Percentiles rank a stretch among this genome's conserved stretches.
Conservation (phyloP, 345 rosid genomes). For the Euphorbia pulcherrima region DNA sequence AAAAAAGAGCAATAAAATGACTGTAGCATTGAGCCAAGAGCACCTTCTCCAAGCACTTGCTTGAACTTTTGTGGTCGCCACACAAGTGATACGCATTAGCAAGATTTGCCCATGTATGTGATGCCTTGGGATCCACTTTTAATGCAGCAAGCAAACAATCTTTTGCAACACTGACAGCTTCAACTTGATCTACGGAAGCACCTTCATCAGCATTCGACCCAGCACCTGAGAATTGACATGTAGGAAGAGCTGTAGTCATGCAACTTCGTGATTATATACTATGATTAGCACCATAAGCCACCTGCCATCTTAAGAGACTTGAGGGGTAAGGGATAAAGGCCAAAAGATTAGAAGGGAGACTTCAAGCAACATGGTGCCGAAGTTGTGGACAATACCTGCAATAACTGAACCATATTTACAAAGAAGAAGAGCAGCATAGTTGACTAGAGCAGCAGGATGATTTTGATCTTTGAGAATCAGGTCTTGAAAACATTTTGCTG, state of each 20-base stretch:
- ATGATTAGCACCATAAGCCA: neutral
- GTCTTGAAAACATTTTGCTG: conserved; percentile 86
- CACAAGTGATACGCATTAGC: conserved; percentile 69
- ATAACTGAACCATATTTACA: conserved; percentile 70
- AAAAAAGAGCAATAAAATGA: conserved; percentile 45
- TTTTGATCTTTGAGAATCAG: conserved; percentile 81
- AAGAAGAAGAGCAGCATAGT: conserved; percentile 79
- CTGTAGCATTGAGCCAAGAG: conserved; percentile 47
- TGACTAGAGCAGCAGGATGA: conserved; percentile 83
- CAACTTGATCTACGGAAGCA: conserved; percentile 51
- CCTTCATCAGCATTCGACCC: conserved; percentile 71
- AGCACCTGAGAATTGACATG: conserved; percentile 53
- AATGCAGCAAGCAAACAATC: conserved; percentile 76
- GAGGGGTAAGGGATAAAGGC: neutral
- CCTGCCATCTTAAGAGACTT: neutral
- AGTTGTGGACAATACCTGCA: conserved; percentile 55
- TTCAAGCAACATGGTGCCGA: conserved; percentile 6
- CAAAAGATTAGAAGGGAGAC: conserved; percentile 17
- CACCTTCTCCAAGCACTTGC: conserved; percentile 99
- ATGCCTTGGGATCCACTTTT: conserved; percentile 73
- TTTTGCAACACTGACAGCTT: conserved; percentile 66
- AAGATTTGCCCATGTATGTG: conserved; percentile 77
- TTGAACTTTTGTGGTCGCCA: conserved; percentile 80
- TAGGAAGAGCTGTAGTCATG: neutral
- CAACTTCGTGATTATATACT: conserved; percentile 8